A percentile compares a stretch with the other conserved stretches of the same genome.
Evolutionary conservation across 208 protist genomes (phyloP).

Genomic region (Cochliopodium minus): DNA sequence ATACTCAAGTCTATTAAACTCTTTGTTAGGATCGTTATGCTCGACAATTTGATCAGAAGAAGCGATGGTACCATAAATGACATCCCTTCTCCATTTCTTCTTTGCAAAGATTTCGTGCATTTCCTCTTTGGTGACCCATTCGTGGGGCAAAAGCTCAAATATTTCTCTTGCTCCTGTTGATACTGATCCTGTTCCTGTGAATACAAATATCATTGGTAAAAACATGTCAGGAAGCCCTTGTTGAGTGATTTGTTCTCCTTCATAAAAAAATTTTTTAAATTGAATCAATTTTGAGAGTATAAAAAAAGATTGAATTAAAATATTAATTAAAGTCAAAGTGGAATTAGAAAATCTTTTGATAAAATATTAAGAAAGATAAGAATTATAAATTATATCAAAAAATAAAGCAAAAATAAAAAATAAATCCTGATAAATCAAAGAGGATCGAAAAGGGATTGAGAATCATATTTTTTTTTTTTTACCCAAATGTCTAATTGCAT

Average conservation of each 20-base stretch:
- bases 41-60: constrained; percentile 24
- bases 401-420: too few species aligned
- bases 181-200: constrained; percentile 35
- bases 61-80: constrained; percentile 20
- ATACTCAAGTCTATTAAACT: constrained; percentile 32
- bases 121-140: constrained; percentile 12
- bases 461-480: too few species aligned
- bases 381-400: too few species aligned
- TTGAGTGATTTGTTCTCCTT: constrained; percentile 30
- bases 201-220: constrained; percentile 32
- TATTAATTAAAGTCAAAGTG: too few species aligned
- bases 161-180: constrained; percentile 30
- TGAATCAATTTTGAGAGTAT: too few species aligned
- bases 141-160: constrained; percentile 38
- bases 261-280: too few species aligned
- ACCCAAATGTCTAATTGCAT: constrained; percentile 31
- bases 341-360: too few species aligned
- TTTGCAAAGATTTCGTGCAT: background rate
- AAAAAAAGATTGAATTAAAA: too few species aligned
- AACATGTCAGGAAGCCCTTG: constrained; percentile 32
- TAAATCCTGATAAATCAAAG: too few species aligned
- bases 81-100: constrained; percentile 6
- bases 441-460: too few species aligned
- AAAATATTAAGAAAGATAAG: too few species aligned
- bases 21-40: constrained; percentile 16